phyloP scores from a whole-genome alignment of 2,329 filamentous ascomycete species.

The Alternaria arbusti region DNA sequence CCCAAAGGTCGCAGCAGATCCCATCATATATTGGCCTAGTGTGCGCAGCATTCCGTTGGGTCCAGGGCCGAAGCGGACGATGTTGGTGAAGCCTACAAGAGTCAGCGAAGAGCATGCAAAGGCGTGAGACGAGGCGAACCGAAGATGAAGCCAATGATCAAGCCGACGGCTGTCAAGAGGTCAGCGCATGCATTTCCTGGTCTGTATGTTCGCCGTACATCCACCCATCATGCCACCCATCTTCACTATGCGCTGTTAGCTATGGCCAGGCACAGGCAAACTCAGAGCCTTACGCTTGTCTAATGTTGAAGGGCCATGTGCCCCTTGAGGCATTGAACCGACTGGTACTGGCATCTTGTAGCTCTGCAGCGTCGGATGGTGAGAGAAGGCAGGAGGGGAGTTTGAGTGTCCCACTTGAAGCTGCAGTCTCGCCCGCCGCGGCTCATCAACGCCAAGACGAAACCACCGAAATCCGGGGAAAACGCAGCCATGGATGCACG shows the following conservation, averaged over 20 bases:
- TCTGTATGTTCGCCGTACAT: constrained; percentile 67
- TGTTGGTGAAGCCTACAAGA: constrained; percentile 79
- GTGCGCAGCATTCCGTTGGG: constrained; percentile 93
- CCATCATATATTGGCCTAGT: constrained; percentile 94
- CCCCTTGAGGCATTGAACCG: constrained; percentile 50
- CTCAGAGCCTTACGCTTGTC: constrained; percentile 67
- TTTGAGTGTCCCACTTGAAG: constrained; percentile 18
- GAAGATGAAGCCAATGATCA: constrained; percentile 97
- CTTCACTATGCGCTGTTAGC: constrained; percentile 70
- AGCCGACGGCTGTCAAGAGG: constrained; percentile 76
- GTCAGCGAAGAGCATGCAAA: constrained; percentile 23
- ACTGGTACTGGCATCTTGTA: constrained; percentile 64
- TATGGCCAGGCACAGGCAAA: constrained; percentile 24
- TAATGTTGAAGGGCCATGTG: constrained; percentile 67
- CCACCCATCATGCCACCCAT: constrained; percentile 99
- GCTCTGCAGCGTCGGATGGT: constrained; percentile 12
- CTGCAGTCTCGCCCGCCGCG: constrained; percentile 17
- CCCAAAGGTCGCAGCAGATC: constrained; percentile 95
- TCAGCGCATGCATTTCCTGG: constrained; percentile 18
- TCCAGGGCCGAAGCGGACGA: constrained; percentile 93
- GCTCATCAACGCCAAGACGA: constrained; percentile 15
- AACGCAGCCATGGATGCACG: constrained; percentile 14
- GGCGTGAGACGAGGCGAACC: constrained; percentile 61
- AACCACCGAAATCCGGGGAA: constrained; percentile 14
- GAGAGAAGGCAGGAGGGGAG: constrained; percentile 22